Evolutionary conservation across 192 early-diverging fungal species (phyloP).

Genomic region (Podila epigama): DNA sequence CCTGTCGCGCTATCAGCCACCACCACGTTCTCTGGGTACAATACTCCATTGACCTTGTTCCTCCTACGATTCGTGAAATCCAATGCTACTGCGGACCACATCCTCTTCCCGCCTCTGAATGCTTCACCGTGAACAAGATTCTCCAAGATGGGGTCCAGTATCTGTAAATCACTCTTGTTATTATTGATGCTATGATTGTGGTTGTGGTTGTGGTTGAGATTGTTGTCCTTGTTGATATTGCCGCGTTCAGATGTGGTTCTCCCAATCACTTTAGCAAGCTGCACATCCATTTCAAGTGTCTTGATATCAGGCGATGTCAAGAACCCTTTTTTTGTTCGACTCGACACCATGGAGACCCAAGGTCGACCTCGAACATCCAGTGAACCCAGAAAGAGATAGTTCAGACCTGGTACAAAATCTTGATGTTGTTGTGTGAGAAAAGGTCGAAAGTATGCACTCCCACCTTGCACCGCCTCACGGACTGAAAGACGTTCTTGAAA

Average conservation of each 20-base stretch:
- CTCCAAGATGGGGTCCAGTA: not conserved
- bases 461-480: slow-evolving; percentile 16
- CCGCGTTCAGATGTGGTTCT: too few relatives aligned
- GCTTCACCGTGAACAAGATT: slow-evolving; percentile 22
- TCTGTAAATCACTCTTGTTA: too few relatives aligned
- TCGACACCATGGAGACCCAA: slow-evolving; percentile 36
- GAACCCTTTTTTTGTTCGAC: slow-evolving; percentile 27
- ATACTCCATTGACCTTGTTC: slow-evolving; percentile 41
- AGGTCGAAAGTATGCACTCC: slow-evolving; percentile 17
- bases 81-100: slow-evolving; percentile 26
- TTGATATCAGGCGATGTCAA: slow-evolving; percentile 6
- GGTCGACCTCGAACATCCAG: slow-evolving; percentile 26
- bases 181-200: too few relatives aligned
- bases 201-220: not conserved
- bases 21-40: slow-evolving; percentile 7
- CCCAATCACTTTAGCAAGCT: too few relatives aligned
- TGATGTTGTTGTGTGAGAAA: slow-evolving; percentile 25
- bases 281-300: slow-evolving; percentile 20
- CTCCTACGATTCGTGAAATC: slow-evolving; percentile 43
- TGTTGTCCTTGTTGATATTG: too few relatives aligned
- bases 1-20: slow-evolving; percentile 7
- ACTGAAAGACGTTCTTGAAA: slow-evolving; percentile 29
- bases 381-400: slow-evolving; percentile 35
- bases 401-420: slow-evolving; percentile 25
- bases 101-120: slow-evolving; percentile 5